Conservation (phyloP, 2,329 filamentous ascomycete genomes). For the Mycosphaerella sp. region DNA sequence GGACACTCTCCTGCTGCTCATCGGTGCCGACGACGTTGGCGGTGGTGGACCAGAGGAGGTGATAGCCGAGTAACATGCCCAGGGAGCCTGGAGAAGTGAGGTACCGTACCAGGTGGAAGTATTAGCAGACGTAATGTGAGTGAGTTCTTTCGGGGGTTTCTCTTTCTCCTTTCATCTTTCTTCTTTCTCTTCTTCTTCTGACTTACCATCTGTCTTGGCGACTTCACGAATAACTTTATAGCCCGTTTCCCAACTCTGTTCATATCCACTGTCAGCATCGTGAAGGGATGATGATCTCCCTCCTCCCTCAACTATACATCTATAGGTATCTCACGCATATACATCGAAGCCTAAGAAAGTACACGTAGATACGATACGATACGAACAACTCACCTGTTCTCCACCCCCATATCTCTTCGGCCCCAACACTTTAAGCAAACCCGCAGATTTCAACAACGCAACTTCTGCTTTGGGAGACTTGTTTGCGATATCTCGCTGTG, state of each 20-base stretch:
- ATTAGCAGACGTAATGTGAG: too few relatives aligned
- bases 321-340: too few relatives aligned
- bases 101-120: background rate
- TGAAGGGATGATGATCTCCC: background rate
- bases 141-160: too few relatives aligned
- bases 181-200: too few relatives aligned
- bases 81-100: conserved; percentile 40
- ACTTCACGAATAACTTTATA: conserved; percentile 57
- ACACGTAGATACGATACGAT: too few relatives aligned
- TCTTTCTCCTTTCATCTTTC: too few relatives aligned
- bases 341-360: too few relatives aligned
- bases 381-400: conserved; percentile 28
- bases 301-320: too few relatives aligned
- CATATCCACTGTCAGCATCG: background rate
- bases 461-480: conserved; percentile 49
- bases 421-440: conserved; percentile 47
- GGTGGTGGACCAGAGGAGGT: conserved; percentile 57
- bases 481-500: conserved; percentile 45
- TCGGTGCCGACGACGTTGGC: conserved; percentile 55
- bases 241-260: conserved; percentile 47
- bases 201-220: conserved; percentile 52
- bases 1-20: conserved; percentile 52
- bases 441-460: conserved; percentile 46
- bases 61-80: conserved; percentile 58
- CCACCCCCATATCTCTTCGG: conserved; percentile 48